Evolutionary conservation across 176 grass and related monocot species (phyloP), one percentile per base, ranked within the genome.

Genomic region (Urochloa ruziziensis): DNA sequence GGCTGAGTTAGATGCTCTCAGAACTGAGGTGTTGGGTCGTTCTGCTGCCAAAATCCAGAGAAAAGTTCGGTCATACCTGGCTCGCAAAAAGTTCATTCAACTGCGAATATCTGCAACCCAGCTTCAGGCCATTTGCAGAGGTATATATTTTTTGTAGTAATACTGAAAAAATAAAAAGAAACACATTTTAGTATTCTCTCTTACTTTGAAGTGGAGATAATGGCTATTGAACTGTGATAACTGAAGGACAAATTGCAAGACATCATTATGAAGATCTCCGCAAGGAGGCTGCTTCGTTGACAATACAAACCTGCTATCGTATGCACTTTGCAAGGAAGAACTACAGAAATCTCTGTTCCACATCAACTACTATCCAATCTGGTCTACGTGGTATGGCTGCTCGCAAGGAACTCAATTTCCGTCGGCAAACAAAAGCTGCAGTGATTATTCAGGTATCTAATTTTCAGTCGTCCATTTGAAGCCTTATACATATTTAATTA

Each of bases 1-100:
- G 96, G 96, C 96, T 78, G 93, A 98, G 77, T 81, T 98, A 90
- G 96, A 98, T 91, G 87, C 96, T 82, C 87, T 79, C 58, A 90
- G 96, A 79, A 98, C 92, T 78, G 93, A 92, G 72, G 80, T 98
- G 14, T 79, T 98, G 83, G 88, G 85, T 37, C 51, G 63, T 82
- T 96, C 93, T 85, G 96, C 96, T 32, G 90, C 85, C 59, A 98
- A 92, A 88, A 98, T 98, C 85, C 96, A 98, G 86, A 95, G 93
- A 85, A 98, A 92, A 86, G 72, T 96, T 65, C 76, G 89, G 40
- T 89, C 93, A 58, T 93, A 90, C 80, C 78, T 92, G 76, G 87
- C 89, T 84, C 89, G 77, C 21, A 98, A 91, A 84, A 75, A 87
- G 1, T 94, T 92, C 70, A 87, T 94, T 76, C 83, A 83, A 74